Evolutionary conservation across 768 basidiomycete species (phyloP).

Genomic region (Exidia glandulosa): DNA sequence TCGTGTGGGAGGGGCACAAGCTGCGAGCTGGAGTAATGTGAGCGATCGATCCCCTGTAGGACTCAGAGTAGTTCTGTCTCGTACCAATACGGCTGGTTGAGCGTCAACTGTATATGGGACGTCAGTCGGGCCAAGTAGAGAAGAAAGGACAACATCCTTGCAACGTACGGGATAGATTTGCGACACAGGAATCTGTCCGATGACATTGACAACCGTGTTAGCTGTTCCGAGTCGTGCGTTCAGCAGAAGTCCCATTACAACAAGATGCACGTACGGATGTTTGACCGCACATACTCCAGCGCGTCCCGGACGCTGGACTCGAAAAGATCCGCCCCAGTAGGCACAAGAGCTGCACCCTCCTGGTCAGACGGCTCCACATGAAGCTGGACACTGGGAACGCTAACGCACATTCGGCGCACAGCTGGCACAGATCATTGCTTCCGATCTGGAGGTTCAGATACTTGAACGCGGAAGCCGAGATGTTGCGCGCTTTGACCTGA

Average conservation of each 20-base stretch:
- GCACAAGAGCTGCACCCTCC: background rate
- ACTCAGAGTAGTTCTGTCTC: background rate
- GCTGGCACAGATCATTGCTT: slow-evolving; percentile 9
- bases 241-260: background rate
- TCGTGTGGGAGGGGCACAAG: slow-evolving; percentile 4
- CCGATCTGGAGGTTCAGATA: slow-evolving; percentile 11
- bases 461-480: slow-evolving; percentile 3
- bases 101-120: slow-evolving; percentile 1
- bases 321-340: slow-evolving; percentile 6
- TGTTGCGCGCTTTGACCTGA: slow-evolving; percentile 1
- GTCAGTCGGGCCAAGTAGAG: background rate
- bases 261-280: slow-evolving; percentile 6
- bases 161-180: slow-evolving; percentile 1
- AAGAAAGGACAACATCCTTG: background rate
- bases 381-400: background rate
- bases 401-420: slow-evolving; percentile 1
- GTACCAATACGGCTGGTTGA: slow-evolving; percentile 4
- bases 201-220: slow-evolving; percentile 2
- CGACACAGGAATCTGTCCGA: slow-evolving; percentile 2
- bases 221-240: background rate
- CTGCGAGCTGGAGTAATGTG: background rate
- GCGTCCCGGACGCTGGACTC: slow-evolving; percentile 5
- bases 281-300: slow-evolving; percentile 4
- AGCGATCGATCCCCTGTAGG: background rate
- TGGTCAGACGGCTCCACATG: background rate